Evolutionary conservation across 169 alveolate genomes (phyloP).

Genomic region (Sarcocystis neurona): DNA sequence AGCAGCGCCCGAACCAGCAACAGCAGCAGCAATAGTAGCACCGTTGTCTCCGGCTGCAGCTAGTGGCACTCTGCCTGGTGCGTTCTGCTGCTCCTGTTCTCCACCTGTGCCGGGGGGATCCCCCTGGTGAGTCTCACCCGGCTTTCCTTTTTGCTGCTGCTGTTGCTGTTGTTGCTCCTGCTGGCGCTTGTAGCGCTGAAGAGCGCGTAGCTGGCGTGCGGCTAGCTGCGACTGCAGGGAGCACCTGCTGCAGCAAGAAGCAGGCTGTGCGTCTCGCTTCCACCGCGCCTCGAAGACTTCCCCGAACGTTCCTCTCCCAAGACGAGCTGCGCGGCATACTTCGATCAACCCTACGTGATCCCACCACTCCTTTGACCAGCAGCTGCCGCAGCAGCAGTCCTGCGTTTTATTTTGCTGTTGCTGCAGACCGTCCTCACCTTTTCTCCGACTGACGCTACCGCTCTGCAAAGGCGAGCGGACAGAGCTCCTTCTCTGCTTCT

Average conservation of each 20-base stretch:
- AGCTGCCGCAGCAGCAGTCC: no score
- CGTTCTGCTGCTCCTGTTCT: background rate
- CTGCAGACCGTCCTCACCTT: no score
- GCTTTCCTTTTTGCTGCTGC: background rate
- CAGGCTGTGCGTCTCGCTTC: slow-evolving; percentile 29
- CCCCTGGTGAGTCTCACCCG: background rate
- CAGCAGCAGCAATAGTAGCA: background rate
- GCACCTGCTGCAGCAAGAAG: slow-evolving; percentile 4
- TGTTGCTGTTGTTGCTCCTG: slow-evolving; percentile 19
- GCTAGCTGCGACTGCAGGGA: no score
- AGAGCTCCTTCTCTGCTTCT: no score
- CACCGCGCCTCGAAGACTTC: slow-evolving; percentile 42
- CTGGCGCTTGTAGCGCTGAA: slow-evolving; percentile 13
- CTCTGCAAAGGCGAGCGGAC: no score
- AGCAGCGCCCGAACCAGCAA: background rate
- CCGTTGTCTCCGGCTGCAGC: background rate
- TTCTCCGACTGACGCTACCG: no score
- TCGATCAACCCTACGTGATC: slow-evolving; percentile 26
- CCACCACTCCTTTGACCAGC: slow-evolving; percentile 39
- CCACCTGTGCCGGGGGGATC: background rate
- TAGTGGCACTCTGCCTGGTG: background rate
- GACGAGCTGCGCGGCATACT: background rate
- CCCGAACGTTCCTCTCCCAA: slow-evolving; percentile 52
- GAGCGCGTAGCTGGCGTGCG: no score
- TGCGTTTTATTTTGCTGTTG: no score